Evolutionary conservation across 441 rosid genomes (phyloP).

Genomic region (Croton laevigatus): DNA sequence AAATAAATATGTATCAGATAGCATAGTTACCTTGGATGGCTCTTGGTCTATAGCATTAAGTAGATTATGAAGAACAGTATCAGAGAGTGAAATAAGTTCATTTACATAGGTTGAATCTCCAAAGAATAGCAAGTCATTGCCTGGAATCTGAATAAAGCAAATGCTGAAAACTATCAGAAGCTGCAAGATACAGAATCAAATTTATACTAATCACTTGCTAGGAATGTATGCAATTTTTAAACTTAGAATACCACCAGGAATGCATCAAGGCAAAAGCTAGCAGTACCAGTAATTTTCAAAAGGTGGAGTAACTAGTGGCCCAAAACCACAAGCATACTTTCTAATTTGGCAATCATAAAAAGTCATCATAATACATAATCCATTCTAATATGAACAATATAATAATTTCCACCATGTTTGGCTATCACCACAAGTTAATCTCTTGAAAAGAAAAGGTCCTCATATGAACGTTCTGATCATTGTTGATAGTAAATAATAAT

Average conservation of each 20-base stretch:
- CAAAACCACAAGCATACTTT: not conserved
- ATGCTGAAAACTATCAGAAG: conserved; percentile 9
- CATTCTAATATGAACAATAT: not conserved
- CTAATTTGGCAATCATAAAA: conserved; percentile 4
- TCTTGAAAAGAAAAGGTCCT: not conserved
- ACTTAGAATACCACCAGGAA: not conserved
- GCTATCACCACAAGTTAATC: not conserved
- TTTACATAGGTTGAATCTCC: conserved; percentile 60
- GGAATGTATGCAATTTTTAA: not conserved
- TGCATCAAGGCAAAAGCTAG: not conserved
- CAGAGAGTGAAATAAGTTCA: conserved; percentile 48
- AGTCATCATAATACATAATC: not conserved
- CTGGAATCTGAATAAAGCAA: conserved; percentile 42
- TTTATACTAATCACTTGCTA: not conserved
- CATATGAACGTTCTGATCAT: not conserved
- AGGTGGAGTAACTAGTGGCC: not conserved
- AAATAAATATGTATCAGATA: conserved; percentile 5
- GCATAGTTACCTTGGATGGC: conserved; percentile 50
- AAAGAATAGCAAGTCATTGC: conserved; percentile 58
- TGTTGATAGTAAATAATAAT: not conserved
- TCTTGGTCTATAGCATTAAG: conserved; percentile 57
- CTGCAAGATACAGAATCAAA: conserved; percentile 2
- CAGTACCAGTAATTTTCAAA: not conserved
- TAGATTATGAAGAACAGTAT: conserved; percentile 44
- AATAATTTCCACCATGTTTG: not conserved